Conservation (phyloP, 768 basidiomycete genomes). For the Erythrobasidium yunnanense region DNA sequence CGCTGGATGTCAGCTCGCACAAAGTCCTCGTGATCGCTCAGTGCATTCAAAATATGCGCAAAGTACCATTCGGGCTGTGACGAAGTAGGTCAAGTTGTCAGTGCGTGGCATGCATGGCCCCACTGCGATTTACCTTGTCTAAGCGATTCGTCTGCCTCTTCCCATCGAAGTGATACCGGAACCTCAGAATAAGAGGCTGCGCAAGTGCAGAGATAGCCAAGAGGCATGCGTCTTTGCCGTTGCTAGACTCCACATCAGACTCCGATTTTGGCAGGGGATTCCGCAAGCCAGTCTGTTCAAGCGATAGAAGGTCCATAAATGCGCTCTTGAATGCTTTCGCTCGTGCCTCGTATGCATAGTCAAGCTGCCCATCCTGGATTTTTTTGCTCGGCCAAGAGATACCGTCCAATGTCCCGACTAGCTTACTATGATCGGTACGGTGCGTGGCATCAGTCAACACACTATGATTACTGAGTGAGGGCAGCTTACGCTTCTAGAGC, state of each 20-base stretch:
- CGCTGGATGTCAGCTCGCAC: constrained; percentile 64
- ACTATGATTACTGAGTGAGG: not conserved
- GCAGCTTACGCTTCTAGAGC: constrained; percentile 53
- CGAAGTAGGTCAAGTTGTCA: constrained; percentile 42
- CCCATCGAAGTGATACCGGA: constrained; percentile 90
- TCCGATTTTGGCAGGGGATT: not conserved
- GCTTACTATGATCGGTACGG: constrained; percentile 45
- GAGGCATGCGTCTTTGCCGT: constrained; percentile 45
- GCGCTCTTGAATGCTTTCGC: constrained; percentile 61
- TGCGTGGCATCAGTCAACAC: not conserved
- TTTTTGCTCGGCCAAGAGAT: constrained; percentile 69
- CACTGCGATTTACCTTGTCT: constrained; percentile 52
- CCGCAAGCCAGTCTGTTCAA: constrained; percentile 63
- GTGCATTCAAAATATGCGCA: constrained; percentile 74
- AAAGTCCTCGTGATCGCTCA: constrained; percentile 72
- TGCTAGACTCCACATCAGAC: constrained; percentile 2
- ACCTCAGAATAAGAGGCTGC: constrained; percentile 69
- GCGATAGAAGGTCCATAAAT: constrained; percentile 61
- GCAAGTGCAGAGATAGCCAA: constrained; percentile 78
- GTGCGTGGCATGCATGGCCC: constrained; percentile 44
- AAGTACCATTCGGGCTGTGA: constrained; percentile 93
- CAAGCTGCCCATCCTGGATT: constrained; percentile 51
- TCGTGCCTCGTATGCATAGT: constrained; percentile 41
- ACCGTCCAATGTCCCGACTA: constrained; percentile 57
- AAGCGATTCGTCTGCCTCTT: constrained; percentile 73